Evolutionary conservation across 805 yeast genomes (phyloP).

Genomic region (Candida hispaniensis): DNA sequence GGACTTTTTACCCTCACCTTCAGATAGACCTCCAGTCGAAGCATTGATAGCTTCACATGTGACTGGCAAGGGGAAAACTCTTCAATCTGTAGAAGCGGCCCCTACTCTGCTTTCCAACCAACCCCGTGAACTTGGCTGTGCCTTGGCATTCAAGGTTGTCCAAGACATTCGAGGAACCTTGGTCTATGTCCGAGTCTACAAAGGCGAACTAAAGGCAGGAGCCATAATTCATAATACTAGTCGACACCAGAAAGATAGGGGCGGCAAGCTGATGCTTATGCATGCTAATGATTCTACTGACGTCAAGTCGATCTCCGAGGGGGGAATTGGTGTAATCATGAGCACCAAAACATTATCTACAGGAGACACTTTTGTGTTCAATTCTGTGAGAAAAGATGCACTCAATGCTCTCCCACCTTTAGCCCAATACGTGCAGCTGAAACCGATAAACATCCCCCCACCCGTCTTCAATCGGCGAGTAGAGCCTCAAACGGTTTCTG

Average conservation of each 20-base stretch:
- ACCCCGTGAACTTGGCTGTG: slow-evolving; percentile 51
- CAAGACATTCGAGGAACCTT: slow-evolving; percentile 71
- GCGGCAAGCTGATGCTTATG: slow-evolving; percentile 66
- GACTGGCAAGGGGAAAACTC: slow-evolving; percentile 10
- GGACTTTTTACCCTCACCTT: slow-evolving; percentile 72
- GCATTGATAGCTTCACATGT: slow-evolving; percentile 23
- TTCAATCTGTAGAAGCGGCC: background rate
- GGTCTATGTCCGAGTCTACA: slow-evolving; percentile 80
- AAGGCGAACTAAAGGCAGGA: slow-evolving; percentile 61
- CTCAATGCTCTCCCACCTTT: slow-evolving; percentile 37
- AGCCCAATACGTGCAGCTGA: slow-evolving; percentile 39
- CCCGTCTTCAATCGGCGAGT: slow-evolving; percentile 82
- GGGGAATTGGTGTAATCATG: slow-evolving; percentile 85
- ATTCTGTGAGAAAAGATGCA: slow-evolving; percentile 42
- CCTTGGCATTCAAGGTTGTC: slow-evolving; percentile 84
- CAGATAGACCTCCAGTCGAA: slow-evolving; percentile 50
- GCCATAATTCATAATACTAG: slow-evolving; percentile 56
- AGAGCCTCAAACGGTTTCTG: slow-evolving; percentile 78
- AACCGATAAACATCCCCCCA: slow-evolving; percentile 80
- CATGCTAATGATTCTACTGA: slow-evolving; percentile 81
- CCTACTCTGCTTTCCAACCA: slow-evolving; percentile 9
- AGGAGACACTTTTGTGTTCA: slow-evolving; percentile 79
- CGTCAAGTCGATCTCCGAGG: slow-evolving; percentile 50
- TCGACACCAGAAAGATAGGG: slow-evolving; percentile 52
- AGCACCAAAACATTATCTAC: slow-evolving; percentile 66